A percentile compares a stretch with the other conserved stretches of the same genome.
Conservation (phyloP, 2,329 filamentous ascomycete species). For the Colletotrichum caudatum region DNA sequence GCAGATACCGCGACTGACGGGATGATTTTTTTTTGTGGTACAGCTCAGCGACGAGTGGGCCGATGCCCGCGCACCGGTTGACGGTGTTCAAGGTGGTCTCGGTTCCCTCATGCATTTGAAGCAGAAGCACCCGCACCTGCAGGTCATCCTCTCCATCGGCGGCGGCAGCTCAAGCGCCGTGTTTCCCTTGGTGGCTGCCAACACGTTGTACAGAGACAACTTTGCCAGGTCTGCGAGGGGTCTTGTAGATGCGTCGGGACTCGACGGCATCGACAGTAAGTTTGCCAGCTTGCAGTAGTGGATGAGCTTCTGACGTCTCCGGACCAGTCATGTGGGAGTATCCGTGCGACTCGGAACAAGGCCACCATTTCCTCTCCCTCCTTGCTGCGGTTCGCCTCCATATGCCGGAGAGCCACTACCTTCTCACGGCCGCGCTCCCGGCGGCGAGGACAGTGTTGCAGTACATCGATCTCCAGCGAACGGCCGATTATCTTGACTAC, state of each 20-base stretch:
- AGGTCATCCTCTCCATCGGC: slow-evolving; percentile 82
- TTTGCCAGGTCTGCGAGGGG: slow-evolving; percentile 77
- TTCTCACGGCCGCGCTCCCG: slow-evolving; percentile 79
- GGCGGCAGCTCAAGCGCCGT: slow-evolving; percentile 74
- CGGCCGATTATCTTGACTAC: slow-evolving; percentile 76
- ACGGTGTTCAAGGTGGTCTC: slow-evolving; percentile 77
- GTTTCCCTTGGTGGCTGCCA: slow-evolving; percentile 76
- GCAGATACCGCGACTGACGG: slow-evolving; percentile 26
- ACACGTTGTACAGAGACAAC: slow-evolving; percentile 70
- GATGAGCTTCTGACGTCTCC: slow-evolving; percentile 23
- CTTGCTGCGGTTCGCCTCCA: slow-evolving; percentile 74
- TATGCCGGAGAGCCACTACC: slow-evolving; percentile 76
- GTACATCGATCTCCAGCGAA: slow-evolving; percentile 74
- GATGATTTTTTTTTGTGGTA: slow-evolving; percentile 18
- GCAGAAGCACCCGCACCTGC: slow-evolving; percentile 75
- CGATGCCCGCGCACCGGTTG: slow-evolving; percentile 77
- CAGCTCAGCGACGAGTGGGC: slow-evolving; percentile 87
- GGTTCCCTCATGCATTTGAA: slow-evolving; percentile 81
- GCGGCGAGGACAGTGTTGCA: slow-evolving; percentile 74
- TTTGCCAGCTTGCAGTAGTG: slow-evolving; percentile 31
- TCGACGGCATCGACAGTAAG: slow-evolving; percentile 75
- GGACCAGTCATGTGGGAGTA: slow-evolving; percentile 83
- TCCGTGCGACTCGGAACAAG: slow-evolving; percentile 74
- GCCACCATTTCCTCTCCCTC: slow-evolving; percentile 76
- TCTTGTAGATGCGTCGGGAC: slow-evolving; percentile 76